phyloP scores from a whole-genome alignment of 805 yeast genomes.

The Pichia thaimueangensis region DNA sequence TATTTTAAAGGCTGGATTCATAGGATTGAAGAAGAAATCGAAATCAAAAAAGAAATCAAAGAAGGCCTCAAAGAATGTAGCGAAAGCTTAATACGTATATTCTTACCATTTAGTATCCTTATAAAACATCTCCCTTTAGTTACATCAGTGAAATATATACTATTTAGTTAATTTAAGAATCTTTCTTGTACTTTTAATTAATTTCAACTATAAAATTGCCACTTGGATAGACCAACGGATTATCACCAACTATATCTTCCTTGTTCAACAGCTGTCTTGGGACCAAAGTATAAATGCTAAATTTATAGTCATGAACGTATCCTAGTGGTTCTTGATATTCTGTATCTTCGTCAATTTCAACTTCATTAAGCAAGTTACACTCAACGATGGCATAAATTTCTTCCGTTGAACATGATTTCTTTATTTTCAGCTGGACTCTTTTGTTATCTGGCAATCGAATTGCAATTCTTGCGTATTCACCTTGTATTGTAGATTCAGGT shows the following conservation, averaged over 20 bases:
- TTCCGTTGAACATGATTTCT: constrained; percentile 41
- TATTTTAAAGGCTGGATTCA: constrained; percentile 61
- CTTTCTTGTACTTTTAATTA: too few relatives aligned
- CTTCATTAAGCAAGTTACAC: constrained; percentile 27
- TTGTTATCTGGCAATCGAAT: constrained; percentile 60
- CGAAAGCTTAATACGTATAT: too few relatives aligned
- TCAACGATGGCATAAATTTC: constrained; percentile 73
- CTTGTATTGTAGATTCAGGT: constrained; percentile 17
- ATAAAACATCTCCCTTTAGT: too few relatives aligned
- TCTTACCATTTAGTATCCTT: too few relatives aligned
- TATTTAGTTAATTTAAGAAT: too few relatives aligned
- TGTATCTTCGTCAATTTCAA: constrained; percentile 29
- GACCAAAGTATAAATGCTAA: constrained; percentile 48
- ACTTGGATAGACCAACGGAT: constrained; percentile 49
- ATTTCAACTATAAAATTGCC: constrained; percentile 47
- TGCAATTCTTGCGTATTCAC: constrained; percentile 53
- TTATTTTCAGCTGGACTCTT: constrained; percentile 47
- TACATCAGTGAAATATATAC: too few relatives aligned
- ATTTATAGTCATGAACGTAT: constrained; percentile 42
- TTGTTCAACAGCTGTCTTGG: constrained; percentile 45
- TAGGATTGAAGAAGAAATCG: constrained; percentile 75
- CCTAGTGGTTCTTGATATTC: constrained; percentile 18
- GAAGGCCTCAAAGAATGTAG: constrained; percentile 22
- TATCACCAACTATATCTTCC: constrained; percentile 34
- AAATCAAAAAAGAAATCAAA: constrained; percentile 64